Conservation (phyloP, 352 stramenopile genomes). For the Globisporangium canariense region DNA sequence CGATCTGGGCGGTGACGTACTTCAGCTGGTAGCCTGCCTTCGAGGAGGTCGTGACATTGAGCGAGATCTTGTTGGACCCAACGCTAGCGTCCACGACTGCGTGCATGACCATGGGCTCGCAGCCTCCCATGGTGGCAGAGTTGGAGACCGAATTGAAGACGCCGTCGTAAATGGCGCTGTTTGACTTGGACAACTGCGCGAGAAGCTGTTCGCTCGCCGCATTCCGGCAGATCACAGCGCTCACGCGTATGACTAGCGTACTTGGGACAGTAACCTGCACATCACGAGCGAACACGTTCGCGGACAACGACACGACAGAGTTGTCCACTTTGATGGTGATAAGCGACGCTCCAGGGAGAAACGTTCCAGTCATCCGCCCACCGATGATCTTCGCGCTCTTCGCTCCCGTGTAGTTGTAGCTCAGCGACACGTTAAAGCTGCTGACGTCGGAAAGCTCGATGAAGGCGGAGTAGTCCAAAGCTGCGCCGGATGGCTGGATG, state of each 20-base stretch:
- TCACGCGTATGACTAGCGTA: conserved; percentile 40
- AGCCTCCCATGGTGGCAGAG: conserved; percentile 20
- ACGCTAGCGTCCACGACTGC: conserved; percentile 29
- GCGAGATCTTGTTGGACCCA: conserved; percentile 27
- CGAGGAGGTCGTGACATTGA: conserved; percentile 39
- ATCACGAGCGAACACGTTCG: conserved; percentile 29
- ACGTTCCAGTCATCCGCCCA: conserved; percentile 28
- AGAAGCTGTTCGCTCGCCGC: conserved; percentile 34
- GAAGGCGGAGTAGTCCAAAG: conserved; percentile 51
- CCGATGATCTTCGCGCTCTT: conserved; percentile 49
- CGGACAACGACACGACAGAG: conserved; percentile 11
- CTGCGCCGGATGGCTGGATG: conserved; percentile 37
- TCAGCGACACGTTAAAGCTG: conserved; percentile 23
- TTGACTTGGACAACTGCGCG: conserved; percentile 27
- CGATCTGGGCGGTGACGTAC: conserved; percentile 35
- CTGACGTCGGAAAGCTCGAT: conserved; percentile 12
- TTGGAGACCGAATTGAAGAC: conserved; percentile 34
- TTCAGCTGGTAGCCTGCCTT: conserved; percentile 35
- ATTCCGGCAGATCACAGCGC: conserved; percentile 44
- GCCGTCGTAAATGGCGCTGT: conserved; percentile 33
- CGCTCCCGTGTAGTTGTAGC: conserved; percentile 37
- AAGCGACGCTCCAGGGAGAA: conserved; percentile 31
- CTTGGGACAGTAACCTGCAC: conserved; percentile 28
- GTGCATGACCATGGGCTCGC: conserved; percentile 47
- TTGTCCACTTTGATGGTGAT: conserved; percentile 24